A percentile compares a stretch with the other conserved stretches of the same genome.
These are phyloP conservation scores for Diddensiella transvaalensis DNA, from an alignment of 805 yeast genomes.

Conservation along the genomic window DNA sequence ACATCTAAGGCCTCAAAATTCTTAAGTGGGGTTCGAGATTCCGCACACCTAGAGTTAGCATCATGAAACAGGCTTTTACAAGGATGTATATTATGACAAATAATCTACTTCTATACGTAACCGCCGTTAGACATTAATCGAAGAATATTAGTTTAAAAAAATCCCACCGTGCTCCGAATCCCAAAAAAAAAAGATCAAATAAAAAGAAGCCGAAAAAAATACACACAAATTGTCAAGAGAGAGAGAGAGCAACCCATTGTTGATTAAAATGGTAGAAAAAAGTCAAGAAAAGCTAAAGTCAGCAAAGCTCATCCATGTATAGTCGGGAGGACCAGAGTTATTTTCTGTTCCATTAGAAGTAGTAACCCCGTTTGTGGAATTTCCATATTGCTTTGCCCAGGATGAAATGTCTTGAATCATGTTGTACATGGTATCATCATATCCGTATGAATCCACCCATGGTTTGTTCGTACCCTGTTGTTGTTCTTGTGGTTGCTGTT, in stretches of 20 bases:
- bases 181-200: not conserved
- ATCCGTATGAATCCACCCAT: slow-evolving; percentile 23
- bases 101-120: too few relatives aligned
- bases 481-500: slow-evolving; percentile 8
- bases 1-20: too few relatives aligned
- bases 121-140: not conserved
- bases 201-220: too few relatives aligned
- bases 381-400: slow-evolving; percentile 2
- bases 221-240: too few relatives aligned
- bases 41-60: too few relatives aligned
- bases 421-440: slow-evolving; percentile 27
- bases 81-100: too few relatives aligned
- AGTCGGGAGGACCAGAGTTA: not conserved
- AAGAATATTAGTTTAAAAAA: not conserved
- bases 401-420: slow-evolving; percentile 30
- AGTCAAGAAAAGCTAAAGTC: not conserved
- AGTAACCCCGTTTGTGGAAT: not conserved
- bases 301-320: slow-evolving; percentile 2
- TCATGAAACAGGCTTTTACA: too few relatives aligned
- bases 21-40: too few relatives aligned
- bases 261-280: too few relatives aligned
- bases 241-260: too few relatives aligned
- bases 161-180: not conserved
- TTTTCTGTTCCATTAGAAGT: not conserved
- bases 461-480: slow-evolving; percentile 10